phyloP scores from a whole-genome alignment of 2,329 filamentous ascomycete genomes.

The Phialophora macrospora region DNA sequence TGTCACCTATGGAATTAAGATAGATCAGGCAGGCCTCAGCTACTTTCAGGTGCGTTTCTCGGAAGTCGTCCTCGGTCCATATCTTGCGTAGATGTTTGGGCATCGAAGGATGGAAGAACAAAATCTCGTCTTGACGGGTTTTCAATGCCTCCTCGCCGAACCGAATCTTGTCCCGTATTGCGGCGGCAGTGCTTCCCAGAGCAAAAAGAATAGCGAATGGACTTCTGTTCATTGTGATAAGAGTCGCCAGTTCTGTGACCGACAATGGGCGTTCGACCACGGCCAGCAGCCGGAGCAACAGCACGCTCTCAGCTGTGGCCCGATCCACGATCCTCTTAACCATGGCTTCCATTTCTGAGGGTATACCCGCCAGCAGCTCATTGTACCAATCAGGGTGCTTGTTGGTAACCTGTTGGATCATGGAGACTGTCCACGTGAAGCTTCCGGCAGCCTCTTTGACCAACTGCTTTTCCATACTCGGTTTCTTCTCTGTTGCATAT shows the following conservation, averaged over 20 bases:
- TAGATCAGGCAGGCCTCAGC: neutral
- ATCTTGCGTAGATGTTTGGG: neutral
- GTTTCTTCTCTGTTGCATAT: neutral
- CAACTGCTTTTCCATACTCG: neutral
- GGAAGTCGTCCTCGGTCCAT: neutral
- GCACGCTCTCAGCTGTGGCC: neutral
- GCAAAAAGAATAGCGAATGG: neutral
- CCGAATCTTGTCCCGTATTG: neutral
- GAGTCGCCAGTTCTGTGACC: neutral
- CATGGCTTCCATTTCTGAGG: neutral
- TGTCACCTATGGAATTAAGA: neutral
- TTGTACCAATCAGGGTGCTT: neutral
- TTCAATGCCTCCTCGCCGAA: neutral
- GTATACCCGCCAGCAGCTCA: neutral
- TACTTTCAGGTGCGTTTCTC: neutral
- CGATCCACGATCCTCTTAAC: neutral
- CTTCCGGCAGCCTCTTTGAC: neutral
- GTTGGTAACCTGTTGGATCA: neutral
- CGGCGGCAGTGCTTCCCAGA: neutral
- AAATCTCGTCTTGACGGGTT: neutral
- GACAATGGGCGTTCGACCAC: neutral
- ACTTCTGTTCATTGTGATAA: neutral
- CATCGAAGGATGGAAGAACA: slow-evolving; percentile 5
- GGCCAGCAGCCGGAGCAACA: slow-evolving; percentile 2
- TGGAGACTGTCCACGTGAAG: slow-evolving; percentile 1